phyloP scores from a whole-genome alignment of 2,329 filamentous ascomycete species.

The Monosporascus sp. region DNA sequence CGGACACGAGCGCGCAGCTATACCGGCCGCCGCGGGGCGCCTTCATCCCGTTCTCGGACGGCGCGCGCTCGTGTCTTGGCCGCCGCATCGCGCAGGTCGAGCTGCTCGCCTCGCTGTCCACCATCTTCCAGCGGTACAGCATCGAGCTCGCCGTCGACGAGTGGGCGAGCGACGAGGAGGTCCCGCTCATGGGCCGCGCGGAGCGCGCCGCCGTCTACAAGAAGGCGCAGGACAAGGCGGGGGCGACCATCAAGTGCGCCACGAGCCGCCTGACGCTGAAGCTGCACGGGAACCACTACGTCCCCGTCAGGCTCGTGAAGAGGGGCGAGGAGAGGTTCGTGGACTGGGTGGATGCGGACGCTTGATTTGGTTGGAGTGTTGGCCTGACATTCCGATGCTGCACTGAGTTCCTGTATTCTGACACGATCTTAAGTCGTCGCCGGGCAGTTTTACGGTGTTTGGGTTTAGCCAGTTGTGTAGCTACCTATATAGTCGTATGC shows the following conservation, averaged over 20 bases:
- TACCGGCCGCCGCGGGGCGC: conserved; percentile 54
- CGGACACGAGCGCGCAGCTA: conserved; percentile 56
- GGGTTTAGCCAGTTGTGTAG: too few relatives aligned
- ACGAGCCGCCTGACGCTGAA: conserved; percentile 66
- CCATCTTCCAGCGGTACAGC: conserved; percentile 54
- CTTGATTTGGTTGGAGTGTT: neutral
- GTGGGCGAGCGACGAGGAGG: conserved; percentile 48
- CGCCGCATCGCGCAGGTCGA: conserved; percentile 55
- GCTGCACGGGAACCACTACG: conserved; percentile 51
- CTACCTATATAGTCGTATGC: too few relatives aligned
- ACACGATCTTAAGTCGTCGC: neutral
- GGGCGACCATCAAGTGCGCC: conserved; percentile 48
- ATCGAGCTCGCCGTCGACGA: conserved; percentile 65
- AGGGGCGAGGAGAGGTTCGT: conserved; percentile 67
- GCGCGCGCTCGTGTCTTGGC: conserved; percentile 52
- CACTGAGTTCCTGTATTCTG: neutral
- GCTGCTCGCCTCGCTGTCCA: conserved; percentile 48
- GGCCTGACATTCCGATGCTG: neutral
- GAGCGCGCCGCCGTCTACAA: conserved; percentile 51
- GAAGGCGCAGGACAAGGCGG: conserved; percentile 52
- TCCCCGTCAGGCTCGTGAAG: conserved; percentile 64
- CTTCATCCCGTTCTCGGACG: conserved; percentile 55
- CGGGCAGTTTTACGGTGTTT: too few relatives aligned
- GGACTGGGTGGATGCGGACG: conserved; percentile 18
- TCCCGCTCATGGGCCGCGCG: conserved; percentile 41